Base-by-base conservation (phyloP, 495 filamentous ascomycete genomes). In the Talaromyces borbonicus region DNA sequence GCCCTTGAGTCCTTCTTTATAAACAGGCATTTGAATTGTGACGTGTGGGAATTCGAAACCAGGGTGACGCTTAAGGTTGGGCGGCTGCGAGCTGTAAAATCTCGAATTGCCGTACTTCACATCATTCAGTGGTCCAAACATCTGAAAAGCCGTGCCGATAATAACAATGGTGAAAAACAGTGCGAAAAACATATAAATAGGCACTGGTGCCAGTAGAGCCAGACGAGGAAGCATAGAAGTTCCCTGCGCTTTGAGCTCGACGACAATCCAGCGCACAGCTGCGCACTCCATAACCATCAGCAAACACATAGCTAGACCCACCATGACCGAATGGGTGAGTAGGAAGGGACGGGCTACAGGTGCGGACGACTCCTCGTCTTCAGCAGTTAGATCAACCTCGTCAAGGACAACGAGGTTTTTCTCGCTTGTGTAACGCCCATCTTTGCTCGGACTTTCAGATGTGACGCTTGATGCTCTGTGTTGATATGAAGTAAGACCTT, bases 21-120 rank as follows among this genome's bases (percentile, higher is more conserved):
- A 87, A 0, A 87, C 82, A 6, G 83, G 83, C 67, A 79, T 79
- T 58, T 87, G 83, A 49, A 86, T 81, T 5, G 83, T 56, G n/a
- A 56, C 43, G 23, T 53, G 53, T n/a, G 53, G 53, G 20, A 49
- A 43, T 36, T 38, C 25, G 25, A 36, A 50, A 14, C 23, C 43
- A 2, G 40, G 47, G 15, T 40, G 29, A 11, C 39, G 39, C 29
- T 43, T 46, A 31, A 56, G 35, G 31, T 41, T 30, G 26, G 53
- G 47, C 50, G 47, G 14, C 25, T 36, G 36, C 29, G 48, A 26
- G 20, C 52, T 54, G 30, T 56, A 47, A 31, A 49, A 56, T 7
- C 48, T 43, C 16, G 50, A 52, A 32, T 56, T 56, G 8, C 43
- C 43, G 12, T 40, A 31, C 20, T 47, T 37, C 11, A 56, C 37